Percentiles rank a stretch among this genome's conserved stretches.
phyloP scores from a whole-genome alignment of 2,329 filamentous ascomycete genomes.

The Xylariales sp. region DNA sequence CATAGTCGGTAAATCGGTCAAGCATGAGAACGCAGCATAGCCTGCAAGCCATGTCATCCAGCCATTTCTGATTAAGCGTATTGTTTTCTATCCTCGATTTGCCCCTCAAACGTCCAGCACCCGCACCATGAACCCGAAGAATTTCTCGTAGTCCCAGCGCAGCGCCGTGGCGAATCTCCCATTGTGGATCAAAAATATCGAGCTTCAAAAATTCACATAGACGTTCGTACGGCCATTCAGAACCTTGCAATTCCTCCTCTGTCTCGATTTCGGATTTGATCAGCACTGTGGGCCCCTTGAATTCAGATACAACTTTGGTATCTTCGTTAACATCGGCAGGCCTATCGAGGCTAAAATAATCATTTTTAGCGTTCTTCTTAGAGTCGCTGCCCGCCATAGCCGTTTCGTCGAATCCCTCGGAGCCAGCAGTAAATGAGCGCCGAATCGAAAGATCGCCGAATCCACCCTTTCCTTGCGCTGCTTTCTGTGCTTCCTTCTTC shows the following conservation, averaged over 20 bases:
- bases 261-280: conserved; percentile 89
- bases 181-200: conserved; percentile 91
- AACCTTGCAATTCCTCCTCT: conserved; percentile 79
- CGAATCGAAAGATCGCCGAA: conserved; percentile 87
- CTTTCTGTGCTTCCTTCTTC: conserved; percentile 88
- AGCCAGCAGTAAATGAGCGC: conserved; percentile 68
- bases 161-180: conserved; percentile 96
- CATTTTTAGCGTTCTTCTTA: conserved; percentile 73
- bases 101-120: conserved; percentile 81
- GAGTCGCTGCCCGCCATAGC: conserved; percentile 63
- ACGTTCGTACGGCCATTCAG: conserved; percentile 93
- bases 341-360: conserved; percentile 92
- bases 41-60: conserved; percentile 94
- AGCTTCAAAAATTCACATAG: conserved; percentile 94
- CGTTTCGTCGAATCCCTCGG: conserved; percentile 72
- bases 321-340: conserved; percentile 85
- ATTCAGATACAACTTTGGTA: conserved; percentile 91
- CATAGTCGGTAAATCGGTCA: conserved; percentile 97
- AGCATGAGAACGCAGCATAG: conserved; percentile 97
- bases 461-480: conserved; percentile 85
- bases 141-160: conserved; percentile 95
- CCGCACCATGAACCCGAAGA: conserved; percentile 87
- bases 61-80: conserved; percentile 81
- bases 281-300: conserved; percentile 83
- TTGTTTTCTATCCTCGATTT: conserved; percentile 82